These are phyloP conservation scores for Salix suchowensis DNA, from an alignment of 345 rosid species.

Conservation along the genomic window DNA sequence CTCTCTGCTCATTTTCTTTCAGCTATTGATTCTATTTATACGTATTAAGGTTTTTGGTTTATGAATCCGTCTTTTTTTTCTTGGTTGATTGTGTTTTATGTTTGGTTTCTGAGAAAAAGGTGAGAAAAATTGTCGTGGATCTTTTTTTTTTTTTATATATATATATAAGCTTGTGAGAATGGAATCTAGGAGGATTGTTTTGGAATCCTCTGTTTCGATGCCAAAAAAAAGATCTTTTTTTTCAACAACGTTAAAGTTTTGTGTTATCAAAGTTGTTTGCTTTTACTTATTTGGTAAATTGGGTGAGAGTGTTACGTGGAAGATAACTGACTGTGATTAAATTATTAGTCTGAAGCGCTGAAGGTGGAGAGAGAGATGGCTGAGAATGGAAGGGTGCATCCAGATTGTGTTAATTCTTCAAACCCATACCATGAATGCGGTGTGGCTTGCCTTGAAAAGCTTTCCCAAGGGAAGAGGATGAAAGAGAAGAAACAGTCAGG, in stretches of 20 bases:
- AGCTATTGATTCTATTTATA: not conserved
- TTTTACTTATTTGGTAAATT: not conserved
- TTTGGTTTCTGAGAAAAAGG: slow-evolving; percentile 1
- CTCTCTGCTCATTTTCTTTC: not conserved
- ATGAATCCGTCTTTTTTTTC: not conserved
- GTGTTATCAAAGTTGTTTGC: not conserved
- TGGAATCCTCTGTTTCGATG: not conserved
- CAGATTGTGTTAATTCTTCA: slow-evolving; percentile 21
- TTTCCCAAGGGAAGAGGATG: slow-evolving; percentile 12
- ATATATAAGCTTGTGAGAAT: not conserved
- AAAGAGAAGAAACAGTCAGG: slow-evolving; percentile 25
- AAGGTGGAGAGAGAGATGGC: slow-evolving; percentile 22
- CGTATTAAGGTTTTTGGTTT: no score
- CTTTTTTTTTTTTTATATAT: no score
- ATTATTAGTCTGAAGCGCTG: not conserved
- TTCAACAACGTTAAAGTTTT: not conserved
- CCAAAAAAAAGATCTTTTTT: not conserved
- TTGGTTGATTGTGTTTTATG: not conserved
- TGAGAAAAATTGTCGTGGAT: not conserved
- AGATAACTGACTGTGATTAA: not conserved
- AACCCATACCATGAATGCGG: slow-evolving; percentile 39
- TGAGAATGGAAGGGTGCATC: slow-evolving; percentile 26
- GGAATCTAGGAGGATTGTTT: not conserved
- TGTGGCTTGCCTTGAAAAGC: slow-evolving; percentile 26
- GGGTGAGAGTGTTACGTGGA: not conserved